Evolutionary conservation across 2,329 filamentous ascomycete species (phyloP).

Genomic region (Xylariaceae sp.): DNA sequence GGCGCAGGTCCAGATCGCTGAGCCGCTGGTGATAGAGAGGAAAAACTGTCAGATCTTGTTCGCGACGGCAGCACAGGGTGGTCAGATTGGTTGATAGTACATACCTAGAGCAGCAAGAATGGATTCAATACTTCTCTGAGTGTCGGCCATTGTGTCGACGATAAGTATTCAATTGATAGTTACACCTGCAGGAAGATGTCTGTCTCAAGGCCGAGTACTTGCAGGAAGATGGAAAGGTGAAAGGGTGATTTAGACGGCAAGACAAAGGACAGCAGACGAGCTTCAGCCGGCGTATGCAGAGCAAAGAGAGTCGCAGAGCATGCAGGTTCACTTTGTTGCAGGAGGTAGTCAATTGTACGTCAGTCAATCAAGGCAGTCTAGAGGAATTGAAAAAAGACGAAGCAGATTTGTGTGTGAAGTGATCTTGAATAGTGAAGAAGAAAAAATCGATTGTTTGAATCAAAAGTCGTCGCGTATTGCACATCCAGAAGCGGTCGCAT

Average conservation of each 20-base stretch:
- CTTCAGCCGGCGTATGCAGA: neutral
- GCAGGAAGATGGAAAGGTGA: no score
- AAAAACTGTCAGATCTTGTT: slow-evolving; percentile 23
- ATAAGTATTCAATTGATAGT: slow-evolving; percentile 1
- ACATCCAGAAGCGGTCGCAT: neutral
- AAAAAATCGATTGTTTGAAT: neutral
- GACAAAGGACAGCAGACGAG: neutral
- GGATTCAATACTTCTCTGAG: slow-evolving; percentile 18
- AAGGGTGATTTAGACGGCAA: neutral
- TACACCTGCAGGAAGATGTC: neutral
- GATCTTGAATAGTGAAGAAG: neutral
- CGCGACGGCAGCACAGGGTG: neutral
- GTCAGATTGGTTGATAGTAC: slow-evolving; percentile 1
- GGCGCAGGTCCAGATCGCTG: slow-evolving; percentile 44
- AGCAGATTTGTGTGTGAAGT: neutral
- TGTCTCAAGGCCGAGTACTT: no score
- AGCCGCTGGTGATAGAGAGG: slow-evolving; percentile 42
- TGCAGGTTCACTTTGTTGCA: neutral
- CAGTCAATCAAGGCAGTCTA: neutral
- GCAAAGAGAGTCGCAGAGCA: neutral
- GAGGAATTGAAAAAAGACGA: neutral
- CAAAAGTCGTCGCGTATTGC: neutral
- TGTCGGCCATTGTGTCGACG: slow-evolving; percentile 20
- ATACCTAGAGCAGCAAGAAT: slow-evolving; percentile 25
- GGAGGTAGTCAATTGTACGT: neutral